These are phyloP conservation scores for Antitrichia curtipendula DNA, from an alignment of 225 moss, liverwort and hornwort species.

Conservation along the genomic window DNA sequence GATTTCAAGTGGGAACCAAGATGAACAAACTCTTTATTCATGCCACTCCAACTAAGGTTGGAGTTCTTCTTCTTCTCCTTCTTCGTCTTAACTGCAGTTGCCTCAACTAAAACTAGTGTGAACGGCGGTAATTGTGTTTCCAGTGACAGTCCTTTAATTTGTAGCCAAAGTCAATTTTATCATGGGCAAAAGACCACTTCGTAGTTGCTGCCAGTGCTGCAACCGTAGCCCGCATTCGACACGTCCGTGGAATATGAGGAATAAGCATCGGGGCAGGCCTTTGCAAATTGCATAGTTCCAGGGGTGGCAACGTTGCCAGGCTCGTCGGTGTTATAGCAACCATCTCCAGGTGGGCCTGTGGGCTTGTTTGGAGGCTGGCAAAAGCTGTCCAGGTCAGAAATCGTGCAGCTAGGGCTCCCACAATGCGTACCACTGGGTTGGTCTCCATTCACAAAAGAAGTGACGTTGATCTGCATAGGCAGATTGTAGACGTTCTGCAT, in stretches of 20 bases:
- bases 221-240: not conserved
- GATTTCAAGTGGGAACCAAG: not conserved
- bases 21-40: not conserved
- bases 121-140: not conserved
- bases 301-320: not conserved
- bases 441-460: not conserved
- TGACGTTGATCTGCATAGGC: not conserved
- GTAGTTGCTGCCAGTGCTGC: not conserved
- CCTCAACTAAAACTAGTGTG: not conserved
- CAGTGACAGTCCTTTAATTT: not conserved
- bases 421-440: not conserved
- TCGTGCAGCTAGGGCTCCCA: not conserved
- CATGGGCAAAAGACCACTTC: not conserved
- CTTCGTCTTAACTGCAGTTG: not conserved
- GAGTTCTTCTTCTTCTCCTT: not conserved
- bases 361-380: not conserved
- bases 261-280: not conserved
- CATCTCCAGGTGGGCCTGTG: not conserved
- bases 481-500: not conserved
- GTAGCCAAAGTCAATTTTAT: not conserved
- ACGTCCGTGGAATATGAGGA: not conserved
- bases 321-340: not conserved
- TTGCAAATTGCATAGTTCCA: not conserved
- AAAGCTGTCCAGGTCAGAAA: not conserved
- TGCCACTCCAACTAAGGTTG: not conserved